A percentile compares a stretch with the other conserved stretches of the same genome.
Conservation (phyloP, 1,284 basidiomycete genomes). For the Grifola frondosa region DNA sequence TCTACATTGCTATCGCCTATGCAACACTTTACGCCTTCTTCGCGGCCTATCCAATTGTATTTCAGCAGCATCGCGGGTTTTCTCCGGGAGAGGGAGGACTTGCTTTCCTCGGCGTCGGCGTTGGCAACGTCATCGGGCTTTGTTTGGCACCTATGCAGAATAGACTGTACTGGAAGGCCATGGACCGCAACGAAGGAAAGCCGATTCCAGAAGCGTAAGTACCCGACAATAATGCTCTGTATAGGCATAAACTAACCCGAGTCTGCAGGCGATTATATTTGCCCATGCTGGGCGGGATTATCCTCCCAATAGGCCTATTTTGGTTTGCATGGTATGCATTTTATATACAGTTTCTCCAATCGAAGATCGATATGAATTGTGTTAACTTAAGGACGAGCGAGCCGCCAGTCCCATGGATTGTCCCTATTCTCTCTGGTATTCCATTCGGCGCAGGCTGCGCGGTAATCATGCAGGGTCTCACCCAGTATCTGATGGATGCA, state of each 20-base stretch:
- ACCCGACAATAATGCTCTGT: neutral
- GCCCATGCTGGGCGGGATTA: constrained; percentile 52
- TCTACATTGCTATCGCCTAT: constrained; percentile 72
- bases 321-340: constrained; percentile 51
- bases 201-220: constrained; percentile 63
- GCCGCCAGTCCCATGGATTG: constrained; percentile 58
- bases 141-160: constrained; percentile 55
- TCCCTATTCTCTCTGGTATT: constrained; percentile 58
- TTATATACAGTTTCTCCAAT: neutral
- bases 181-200: constrained; percentile 47
- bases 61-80: constrained; percentile 59
- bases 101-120: constrained; percentile 64
- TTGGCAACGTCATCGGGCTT: constrained; percentile 57
- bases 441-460: constrained; percentile 67
- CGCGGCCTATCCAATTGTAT: constrained; percentile 63
- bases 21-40: constrained; percentile 59
- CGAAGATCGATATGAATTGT: neutral
- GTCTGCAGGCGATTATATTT: constrained; percentile 52
- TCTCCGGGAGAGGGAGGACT: constrained; percentile 59
- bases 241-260: constrained; percentile 8
- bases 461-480: constrained; percentile 56
- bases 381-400: constrained; percentile 47
- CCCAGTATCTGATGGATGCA: constrained; percentile 66
- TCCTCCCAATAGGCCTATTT: constrained; percentile 62
- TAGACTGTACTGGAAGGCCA: constrained; percentile 52